Conservation (phyloP, 2,329 filamentous ascomycete species). For the Mycosphaerelloides madeirae region DNA sequence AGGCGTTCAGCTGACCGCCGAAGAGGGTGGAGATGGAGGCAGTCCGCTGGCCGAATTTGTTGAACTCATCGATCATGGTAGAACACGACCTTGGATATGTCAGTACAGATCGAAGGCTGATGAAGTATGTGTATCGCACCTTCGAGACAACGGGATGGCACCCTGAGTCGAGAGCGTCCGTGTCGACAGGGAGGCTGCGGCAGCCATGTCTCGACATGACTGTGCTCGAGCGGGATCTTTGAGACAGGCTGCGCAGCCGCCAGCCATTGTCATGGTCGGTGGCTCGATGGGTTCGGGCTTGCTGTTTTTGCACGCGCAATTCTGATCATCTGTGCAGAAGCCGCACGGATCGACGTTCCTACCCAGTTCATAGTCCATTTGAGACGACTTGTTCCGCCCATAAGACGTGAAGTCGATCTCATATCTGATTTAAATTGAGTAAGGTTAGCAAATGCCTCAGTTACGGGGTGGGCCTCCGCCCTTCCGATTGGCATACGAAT, state of each 20-base stretch:
- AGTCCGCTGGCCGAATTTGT: constrained; percentile 19
- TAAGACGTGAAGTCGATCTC: constrained; percentile 24
- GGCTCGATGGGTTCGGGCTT: constrained; percentile 6
- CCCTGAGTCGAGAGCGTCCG: too few species aligned
- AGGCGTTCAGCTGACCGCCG: constrained; percentile 17
- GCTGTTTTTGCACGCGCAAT: constrained; percentile 24
- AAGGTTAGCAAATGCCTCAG: too few species aligned
- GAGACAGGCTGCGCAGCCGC: constrained; percentile 27
- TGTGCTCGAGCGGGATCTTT: constrained; percentile 24
- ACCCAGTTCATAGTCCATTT: constrained; percentile 18
- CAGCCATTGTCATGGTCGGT: constrained; percentile 16
- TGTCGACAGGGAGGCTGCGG: constrained; percentile 6
- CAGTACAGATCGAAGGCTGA: not conserved
- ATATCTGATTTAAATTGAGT: too few species aligned
- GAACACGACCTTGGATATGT: constrained; percentile 18
- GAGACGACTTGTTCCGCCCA: constrained; percentile 8
- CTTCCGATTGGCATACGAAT: too few species aligned
- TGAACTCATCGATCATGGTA: constrained; percentile 20
- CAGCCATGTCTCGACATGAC: constrained; percentile 24
- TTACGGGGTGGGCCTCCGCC: too few species aligned
- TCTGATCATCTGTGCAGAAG: constrained; percentile 27
- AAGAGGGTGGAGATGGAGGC: constrained; percentile 19
- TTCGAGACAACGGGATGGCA: not conserved
- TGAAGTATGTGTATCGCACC: not conserved
- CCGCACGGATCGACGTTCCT: constrained; percentile 22